Evolutionary conservation across 768 basidiomycete species (phyloP).

Genomic region (Boletus bicolor): DNA sequence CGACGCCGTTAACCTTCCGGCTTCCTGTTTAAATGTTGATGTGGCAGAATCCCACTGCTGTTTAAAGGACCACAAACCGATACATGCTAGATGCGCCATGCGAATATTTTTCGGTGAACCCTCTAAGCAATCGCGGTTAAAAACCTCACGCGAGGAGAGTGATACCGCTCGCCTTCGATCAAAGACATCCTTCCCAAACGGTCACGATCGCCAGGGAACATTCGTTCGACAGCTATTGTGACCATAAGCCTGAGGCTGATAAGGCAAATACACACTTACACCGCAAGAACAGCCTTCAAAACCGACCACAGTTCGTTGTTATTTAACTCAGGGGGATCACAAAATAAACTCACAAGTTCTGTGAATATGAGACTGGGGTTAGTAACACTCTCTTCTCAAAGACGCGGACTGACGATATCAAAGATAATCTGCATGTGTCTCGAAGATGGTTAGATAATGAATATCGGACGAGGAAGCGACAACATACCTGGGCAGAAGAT

Average conservation of each 20-base stretch:
- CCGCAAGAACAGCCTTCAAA: constrained; percentile 56
- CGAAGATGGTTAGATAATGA: not conserved
- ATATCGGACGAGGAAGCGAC: constrained; percentile 1
- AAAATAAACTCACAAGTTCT: constrained; percentile 36
- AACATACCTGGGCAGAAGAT: constrained; percentile 71
- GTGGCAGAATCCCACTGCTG: not conserved
- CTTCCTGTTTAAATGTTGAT: constrained; percentile 44
- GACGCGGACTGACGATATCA: constrained; percentile 63
- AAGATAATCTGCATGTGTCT: constrained; percentile 91
- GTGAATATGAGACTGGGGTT: constrained; percentile 18
- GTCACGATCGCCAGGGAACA: constrained; percentile 85
- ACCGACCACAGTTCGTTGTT: not conserved
- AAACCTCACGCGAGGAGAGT: not conserved
- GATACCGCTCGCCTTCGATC: constrained; percentile 64
- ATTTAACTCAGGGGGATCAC: not conserved
- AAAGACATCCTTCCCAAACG: constrained; percentile 83
- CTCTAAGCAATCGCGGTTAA: constrained; percentile 44
- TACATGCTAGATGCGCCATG: constrained; percentile 90
- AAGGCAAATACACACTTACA: constrained; percentile 36
- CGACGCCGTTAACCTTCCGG: constrained; percentile 92
- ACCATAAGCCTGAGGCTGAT: not conserved
- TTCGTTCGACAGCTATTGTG: constrained; percentile 70
- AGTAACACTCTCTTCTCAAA: constrained; percentile 1
- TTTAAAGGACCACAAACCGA: constrained; percentile 42
- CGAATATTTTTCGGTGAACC: constrained; percentile 81